phyloP scores from a whole-genome alignment of 129 eudicot species.

The Logfia minima region DNA sequence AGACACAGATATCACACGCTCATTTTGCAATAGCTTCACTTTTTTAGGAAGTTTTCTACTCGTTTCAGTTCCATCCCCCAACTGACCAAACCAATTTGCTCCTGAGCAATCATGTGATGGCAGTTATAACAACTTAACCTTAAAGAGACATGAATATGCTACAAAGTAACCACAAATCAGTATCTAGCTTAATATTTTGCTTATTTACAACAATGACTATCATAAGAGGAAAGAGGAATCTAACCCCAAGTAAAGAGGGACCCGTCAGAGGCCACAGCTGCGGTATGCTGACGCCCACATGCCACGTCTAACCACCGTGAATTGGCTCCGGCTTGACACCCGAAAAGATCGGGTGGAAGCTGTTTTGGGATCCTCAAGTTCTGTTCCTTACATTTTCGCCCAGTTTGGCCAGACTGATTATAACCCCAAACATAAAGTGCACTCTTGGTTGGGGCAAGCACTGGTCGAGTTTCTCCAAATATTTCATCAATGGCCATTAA shows the following conservation, averaged over 20 bases:
- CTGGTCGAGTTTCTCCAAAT: conserved; percentile 71
- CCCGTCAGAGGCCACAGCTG: conserved; percentile 94
- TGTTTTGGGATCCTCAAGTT: conserved; percentile 85
- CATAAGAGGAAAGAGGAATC: conserved; percentile 27
- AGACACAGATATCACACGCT: conserved; percentile 75
- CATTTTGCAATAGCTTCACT: conserved; percentile 70
- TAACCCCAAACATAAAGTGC: conserved; percentile 97
- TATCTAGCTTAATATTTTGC: background rate
- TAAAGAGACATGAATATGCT: conserved; percentile 1
- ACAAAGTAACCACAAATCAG: conserved; percentile 19
- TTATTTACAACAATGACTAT: background rate
- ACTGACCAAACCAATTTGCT: conserved; percentile 95
- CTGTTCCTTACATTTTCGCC: conserved; percentile 62
- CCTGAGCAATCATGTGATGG: conserved; percentile 47
- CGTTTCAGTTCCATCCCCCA: conserved; percentile 94
- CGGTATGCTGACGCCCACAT: conserved; percentile 95
- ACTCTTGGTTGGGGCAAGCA: conserved; percentile 62
- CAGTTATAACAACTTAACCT: conserved; percentile 16
- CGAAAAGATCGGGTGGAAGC: conserved; percentile 86
- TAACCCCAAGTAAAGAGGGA: conserved; percentile 97
- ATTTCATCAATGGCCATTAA: conserved; percentile 79
- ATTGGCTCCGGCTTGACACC: conserved; percentile 78
- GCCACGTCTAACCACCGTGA: conserved; percentile 87
- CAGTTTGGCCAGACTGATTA: conserved; percentile 92
- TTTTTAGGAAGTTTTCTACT: conserved; percentile 74